A percentile compares a stretch with the other conserved stretches of the same genome.
These are phyloP conservation scores for Xylariaceae sp. DNA, from an alignment of 2,329 filamentous ascomycete genomes.

Conservation along the genomic window DNA sequence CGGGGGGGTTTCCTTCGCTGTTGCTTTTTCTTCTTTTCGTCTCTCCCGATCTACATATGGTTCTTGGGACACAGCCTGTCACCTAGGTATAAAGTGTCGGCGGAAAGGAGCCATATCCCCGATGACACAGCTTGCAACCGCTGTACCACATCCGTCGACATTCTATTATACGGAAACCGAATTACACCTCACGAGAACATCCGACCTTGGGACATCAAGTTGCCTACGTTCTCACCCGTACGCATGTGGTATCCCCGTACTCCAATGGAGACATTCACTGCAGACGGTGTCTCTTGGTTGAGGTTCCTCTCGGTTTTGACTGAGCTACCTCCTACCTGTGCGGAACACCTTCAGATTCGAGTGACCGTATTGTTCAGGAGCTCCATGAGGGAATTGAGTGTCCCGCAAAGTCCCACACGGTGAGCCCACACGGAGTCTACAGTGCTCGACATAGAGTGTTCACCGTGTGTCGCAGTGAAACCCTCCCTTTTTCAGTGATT, in stretches of 20 bases:
- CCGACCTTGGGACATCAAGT: not conserved
- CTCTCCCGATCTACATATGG: not conserved
- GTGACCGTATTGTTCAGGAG: too few relatives aligned
- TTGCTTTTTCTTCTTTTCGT: slow-evolving; percentile 1
- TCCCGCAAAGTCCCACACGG: too few relatives aligned
- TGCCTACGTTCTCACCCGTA: too few relatives aligned
- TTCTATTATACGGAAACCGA: not conserved
- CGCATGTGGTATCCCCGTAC: too few relatives aligned
- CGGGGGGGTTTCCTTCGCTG: not conserved
- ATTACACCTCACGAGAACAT: not conserved
- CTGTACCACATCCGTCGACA: not conserved
- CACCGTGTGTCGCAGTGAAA: not conserved
- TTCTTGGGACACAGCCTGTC: not conserved
- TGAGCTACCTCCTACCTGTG: too few relatives aligned
- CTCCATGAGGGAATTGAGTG: too few relatives aligned
- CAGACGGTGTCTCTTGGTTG: too few relatives aligned
- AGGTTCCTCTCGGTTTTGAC: too few relatives aligned
- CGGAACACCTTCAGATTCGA: too few relatives aligned
- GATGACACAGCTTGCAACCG: not conserved
- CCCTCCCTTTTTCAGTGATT: not conserved
- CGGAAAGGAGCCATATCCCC: not conserved
- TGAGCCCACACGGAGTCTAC: slow-evolving; percentile 7
- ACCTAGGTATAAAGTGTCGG: not conserved
- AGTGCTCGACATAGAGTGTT: slow-evolving; percentile 1
- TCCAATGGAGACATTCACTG: too few relatives aligned